Conservation (phyloP, 2,329 filamentous ascomycete species). For the Xylaria sp. region DNA sequence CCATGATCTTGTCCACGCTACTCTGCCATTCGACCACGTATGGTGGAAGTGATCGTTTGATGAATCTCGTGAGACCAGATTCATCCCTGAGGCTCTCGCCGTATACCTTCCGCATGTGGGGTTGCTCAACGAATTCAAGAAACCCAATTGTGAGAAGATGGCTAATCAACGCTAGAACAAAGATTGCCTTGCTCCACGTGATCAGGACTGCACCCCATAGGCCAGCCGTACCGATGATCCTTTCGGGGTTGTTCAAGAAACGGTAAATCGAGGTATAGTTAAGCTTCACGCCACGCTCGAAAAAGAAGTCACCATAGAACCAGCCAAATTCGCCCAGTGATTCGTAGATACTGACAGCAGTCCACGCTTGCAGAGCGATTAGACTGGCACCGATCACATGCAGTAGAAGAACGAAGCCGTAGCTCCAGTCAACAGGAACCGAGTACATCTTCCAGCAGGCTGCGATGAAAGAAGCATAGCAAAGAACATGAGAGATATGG, state of each 20-base stretch:
- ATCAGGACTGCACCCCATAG: slow-evolving; percentile 95
- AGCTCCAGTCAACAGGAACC: slow-evolving; percentile 85
- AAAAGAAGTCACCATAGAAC: slow-evolving; percentile 99
- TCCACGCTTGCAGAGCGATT: slow-evolving; percentile 91
- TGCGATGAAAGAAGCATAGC: slow-evolving; percentile 87
- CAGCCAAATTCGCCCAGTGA: slow-evolving; percentile 97
- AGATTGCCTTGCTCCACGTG: slow-evolving; percentile 87
- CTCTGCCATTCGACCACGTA: slow-evolving; percentile 86
- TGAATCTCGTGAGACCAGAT: slow-evolving; percentile 90
- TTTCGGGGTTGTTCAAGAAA: slow-evolving; percentile 97
- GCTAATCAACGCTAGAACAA: slow-evolving; percentile 84
- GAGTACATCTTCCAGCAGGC: slow-evolving; percentile 97
- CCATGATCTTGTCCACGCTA: slow-evolving; percentile 86
- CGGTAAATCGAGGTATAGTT: slow-evolving; percentile 98
- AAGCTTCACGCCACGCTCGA: slow-evolving; percentile 85
- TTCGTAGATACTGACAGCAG: slow-evolving; percentile 90
- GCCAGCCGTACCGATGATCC: slow-evolving; percentile 92
- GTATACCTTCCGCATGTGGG: slow-evolving; percentile 98
- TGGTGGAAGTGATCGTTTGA: slow-evolving; percentile 85
- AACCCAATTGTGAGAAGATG: slow-evolving; percentile 88
- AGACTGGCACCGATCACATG: slow-evolving; percentile 86
- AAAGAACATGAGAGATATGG: slow-evolving; percentile 90
- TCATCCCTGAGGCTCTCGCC: slow-evolving; percentile 84
- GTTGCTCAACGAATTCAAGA: slow-evolving; percentile 92
- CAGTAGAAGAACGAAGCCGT: slow-evolving; percentile 85